Conservation (phyloP, 2,329 filamentous ascomycete genomes). For the Paecilomyces niveus region DNA sequence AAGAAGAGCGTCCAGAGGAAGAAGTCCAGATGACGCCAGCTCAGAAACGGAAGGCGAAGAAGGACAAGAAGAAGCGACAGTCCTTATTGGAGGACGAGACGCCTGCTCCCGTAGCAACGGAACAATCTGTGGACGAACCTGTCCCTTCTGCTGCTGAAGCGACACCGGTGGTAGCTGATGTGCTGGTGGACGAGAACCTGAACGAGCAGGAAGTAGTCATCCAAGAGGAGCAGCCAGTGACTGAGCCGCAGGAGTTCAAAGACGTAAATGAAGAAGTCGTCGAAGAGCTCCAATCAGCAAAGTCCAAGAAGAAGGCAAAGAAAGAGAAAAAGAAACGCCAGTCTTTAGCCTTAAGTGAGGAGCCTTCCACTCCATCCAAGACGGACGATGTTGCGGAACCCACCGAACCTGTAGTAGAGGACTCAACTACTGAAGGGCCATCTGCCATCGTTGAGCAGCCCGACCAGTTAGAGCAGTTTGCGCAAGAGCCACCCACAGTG, state of each 20-base stretch:
- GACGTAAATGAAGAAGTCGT: background rate
- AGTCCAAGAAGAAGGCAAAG: slow-evolving; percentile 30
- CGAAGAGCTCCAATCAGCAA: slow-evolving; percentile 10
- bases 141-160: background rate
- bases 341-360: slow-evolving; percentile 18
- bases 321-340: background rate
- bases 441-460: background rate
- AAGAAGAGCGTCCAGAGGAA: background rate
- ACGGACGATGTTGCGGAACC: background rate
- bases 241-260: background rate
- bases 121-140: background rate
- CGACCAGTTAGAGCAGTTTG: background rate
- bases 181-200: background rate
- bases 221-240: background rate
- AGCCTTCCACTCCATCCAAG: slow-evolving; percentile 4
- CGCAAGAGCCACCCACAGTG: slow-evolving; percentile 32
- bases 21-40: background rate
- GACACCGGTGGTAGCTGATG: background rate
- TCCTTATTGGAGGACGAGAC: slow-evolving; percentile 18
- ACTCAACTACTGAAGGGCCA: background rate
- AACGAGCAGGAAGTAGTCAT: background rate
- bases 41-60: slow-evolving; percentile 11
- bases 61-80: background rate
- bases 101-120: slow-evolving; percentile 1
- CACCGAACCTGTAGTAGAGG: background rate